Base-by-base conservation (phyloP, 1,284 basidiomycete genomes). In the Pseudozyma hubeiensis region DNA sequence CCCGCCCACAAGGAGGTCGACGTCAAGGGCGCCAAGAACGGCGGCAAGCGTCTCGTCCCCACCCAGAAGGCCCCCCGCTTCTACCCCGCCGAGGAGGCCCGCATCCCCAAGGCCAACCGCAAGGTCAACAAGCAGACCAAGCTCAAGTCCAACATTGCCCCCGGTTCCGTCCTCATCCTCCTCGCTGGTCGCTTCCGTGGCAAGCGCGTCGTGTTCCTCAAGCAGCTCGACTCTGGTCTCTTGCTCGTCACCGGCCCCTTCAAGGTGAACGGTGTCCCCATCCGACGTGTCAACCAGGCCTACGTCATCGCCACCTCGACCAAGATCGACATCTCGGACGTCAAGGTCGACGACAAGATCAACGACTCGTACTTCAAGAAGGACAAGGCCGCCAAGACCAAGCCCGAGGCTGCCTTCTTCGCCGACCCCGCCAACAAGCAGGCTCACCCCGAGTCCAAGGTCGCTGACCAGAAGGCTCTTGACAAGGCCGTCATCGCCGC, bases 291-390 rank as follows among this genome's bases (percentile, higher is more conserved):
- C 75, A 97, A 96, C 89, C 96, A 98, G 89, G 94, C 97, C 64
- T 99, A 99, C 87, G 95, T 97, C 74, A 98, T 99, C 84, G 94
- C 96, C 74, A 99, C 97, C 73, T 94, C 94, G 73, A 98, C 97
- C 85, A 95, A 93, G 88, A 87, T 99, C 82, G 93, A 97, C 81
- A 87, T 99, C 75, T 88, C 88, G 49, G 89, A 88, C 78, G 88
- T 93, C 85, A 89, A 90, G 83, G 73, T 85, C 43, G 85, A 85
- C 66, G 90, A 92, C 81, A 93, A 96, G 87, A 88, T 98, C 88
- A 91, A 92, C 87, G 97, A 99, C 86, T 87, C 92, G 50, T 98
- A 97, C 89, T 99, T 99, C 86, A 73, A 76, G 57, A 76, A 78
- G 67, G 82, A 82, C 48, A 82, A 83, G 80, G 66, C 77, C 47